Evolutionary conservation across 495 filamentous ascomycete species (phyloP).

Genomic region (Tuber microsphaerosporum): DNA sequence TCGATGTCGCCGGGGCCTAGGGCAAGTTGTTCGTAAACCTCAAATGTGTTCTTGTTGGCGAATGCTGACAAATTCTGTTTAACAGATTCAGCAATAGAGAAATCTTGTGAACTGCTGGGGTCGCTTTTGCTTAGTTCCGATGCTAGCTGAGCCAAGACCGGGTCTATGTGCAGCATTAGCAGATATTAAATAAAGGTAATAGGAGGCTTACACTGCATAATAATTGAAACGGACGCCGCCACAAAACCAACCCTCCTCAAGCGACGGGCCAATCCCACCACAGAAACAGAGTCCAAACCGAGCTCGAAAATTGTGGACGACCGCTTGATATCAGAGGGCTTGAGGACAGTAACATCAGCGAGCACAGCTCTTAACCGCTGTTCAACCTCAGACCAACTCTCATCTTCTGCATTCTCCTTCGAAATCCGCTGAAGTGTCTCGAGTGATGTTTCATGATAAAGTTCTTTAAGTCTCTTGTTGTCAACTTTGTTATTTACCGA

Average conservation of each 20-base stretch:
- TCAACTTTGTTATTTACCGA: slow-evolving; percentile 72
- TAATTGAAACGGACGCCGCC: slow-evolving; percentile 54
- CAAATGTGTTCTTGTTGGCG: slow-evolving; percentile 50
- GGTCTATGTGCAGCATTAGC: slow-evolving; percentile 44
- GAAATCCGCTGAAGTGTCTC: slow-evolving; percentile 53
- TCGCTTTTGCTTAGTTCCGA: slow-evolving; percentile 32
- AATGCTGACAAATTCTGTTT: slow-evolving; percentile 55
- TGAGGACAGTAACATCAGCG: slow-evolving; percentile 46
- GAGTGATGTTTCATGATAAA: slow-evolving; percentile 54
- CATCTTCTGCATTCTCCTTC: slow-evolving; percentile 38
- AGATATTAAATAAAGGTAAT: neutral
- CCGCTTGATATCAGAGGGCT: slow-evolving; percentile 46
- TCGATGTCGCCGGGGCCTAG: slow-evolving; percentile 52
- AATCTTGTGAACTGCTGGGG: slow-evolving; percentile 40
- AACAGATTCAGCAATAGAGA: slow-evolving; percentile 38
- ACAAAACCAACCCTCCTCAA: slow-evolving; percentile 47
- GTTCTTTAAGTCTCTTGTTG: slow-evolving; percentile 51
- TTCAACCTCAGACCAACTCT: slow-evolving; percentile 44
- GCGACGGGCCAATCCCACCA: slow-evolving; percentile 53
- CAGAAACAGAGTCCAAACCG: slow-evolving; percentile 75
- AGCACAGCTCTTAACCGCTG: slow-evolving; percentile 50
- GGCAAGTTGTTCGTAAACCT: slow-evolving; percentile 47
- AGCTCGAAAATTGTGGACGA: slow-evolving; percentile 69
- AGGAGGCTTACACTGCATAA: slow-evolving; percentile 54
- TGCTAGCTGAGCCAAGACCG: slow-evolving; percentile 49